Conservation (phyloP, 1,284 basidiomycete species). For the Trichosporon asahii region DNA sequence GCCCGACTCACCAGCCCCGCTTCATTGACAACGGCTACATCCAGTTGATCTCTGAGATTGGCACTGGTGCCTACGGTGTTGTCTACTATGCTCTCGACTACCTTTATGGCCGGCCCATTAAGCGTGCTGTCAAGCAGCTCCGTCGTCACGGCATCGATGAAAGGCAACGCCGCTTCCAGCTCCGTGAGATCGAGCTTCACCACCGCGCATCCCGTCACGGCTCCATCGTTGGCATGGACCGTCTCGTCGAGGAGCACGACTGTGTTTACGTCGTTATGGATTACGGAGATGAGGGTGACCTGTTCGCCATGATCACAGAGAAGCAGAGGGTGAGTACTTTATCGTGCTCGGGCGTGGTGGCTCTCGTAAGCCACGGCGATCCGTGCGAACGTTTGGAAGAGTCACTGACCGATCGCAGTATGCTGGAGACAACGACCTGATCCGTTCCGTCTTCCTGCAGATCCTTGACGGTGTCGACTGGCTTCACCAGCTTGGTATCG, state of each 20-base stretch:
- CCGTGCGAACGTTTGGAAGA: not conserved
- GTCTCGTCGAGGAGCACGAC: conserved; percentile 68
- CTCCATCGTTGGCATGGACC: conserved; percentile 83
- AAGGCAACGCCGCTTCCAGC: conserved; percentile 76
- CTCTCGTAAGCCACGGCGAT: conserved; percentile 6
- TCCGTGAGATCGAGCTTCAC: conserved; percentile 65
- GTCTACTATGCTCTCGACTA: conserved; percentile 80
- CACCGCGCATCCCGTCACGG: conserved; percentile 63
- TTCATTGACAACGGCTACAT: conserved; percentile 72
- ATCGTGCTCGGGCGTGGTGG: not conserved
- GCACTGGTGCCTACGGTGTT: conserved; percentile 91
- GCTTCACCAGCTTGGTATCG: conserved; percentile 67
- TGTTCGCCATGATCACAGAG: conserved; percentile 73
- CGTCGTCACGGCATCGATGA: conserved; percentile 59
- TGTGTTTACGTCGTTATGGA: conserved; percentile 63
- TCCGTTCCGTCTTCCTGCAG: conserved; percentile 83
- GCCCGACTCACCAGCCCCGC: conserved; percentile 25
- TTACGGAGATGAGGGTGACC: conserved; percentile 79
- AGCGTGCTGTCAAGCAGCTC: conserved; percentile 86
- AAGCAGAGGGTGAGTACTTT: conserved; percentile 51
- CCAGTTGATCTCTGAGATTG: conserved; percentile 84
- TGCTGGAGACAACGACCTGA: conserved; percentile 72
- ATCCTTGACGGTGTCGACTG: conserved; percentile 91
- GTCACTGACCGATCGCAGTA: conserved; percentile 54
- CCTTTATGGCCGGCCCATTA: conserved; percentile 54